Percentiles rank a stretch among this genome's conserved stretches.
These are phyloP conservation scores for Barnettozyma botsteinii DNA, from an alignment of 805 yeast species.

Conservation along the genomic window DNA sequence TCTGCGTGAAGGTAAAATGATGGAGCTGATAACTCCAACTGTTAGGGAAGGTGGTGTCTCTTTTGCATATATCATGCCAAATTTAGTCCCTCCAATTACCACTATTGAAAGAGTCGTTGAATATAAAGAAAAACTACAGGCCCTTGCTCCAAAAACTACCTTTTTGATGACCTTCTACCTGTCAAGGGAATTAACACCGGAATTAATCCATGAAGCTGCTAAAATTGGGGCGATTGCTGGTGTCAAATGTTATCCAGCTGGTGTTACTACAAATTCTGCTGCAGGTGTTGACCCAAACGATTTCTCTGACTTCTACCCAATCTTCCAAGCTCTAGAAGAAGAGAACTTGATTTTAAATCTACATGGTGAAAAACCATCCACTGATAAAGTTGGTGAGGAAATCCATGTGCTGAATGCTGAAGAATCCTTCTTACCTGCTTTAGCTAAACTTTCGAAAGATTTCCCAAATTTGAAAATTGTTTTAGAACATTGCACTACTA, in stretches of 20 bases:
- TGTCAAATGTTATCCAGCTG: slow-evolving; percentile 96
- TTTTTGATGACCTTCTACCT: slow-evolving; percentile 90
- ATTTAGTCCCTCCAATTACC: slow-evolving; percentile 86
- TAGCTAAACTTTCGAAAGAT: slow-evolving; percentile 66
- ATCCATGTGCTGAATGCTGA: slow-evolving; percentile 94
- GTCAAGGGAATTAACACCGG: slow-evolving; percentile 76
- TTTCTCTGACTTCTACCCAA: slow-evolving; percentile 81
- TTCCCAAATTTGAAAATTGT: slow-evolving; percentile 86
- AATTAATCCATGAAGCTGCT: slow-evolving; percentile 76
- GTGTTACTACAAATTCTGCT: slow-evolving; percentile 94
- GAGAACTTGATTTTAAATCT: slow-evolving; percentile 74
- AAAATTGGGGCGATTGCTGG: slow-evolving; percentile 65
- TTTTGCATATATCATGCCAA: slow-evolving; percentile 94
- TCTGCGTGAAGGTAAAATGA: slow-evolving; percentile 90
- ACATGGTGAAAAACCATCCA: slow-evolving; percentile 93
- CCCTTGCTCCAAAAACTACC: slow-evolving; percentile 72
- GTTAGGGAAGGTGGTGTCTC: slow-evolving; percentile 87
- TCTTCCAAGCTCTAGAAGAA: slow-evolving; percentile 83
- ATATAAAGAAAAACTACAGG: slow-evolving; percentile 60
- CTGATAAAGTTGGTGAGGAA: slow-evolving; percentile 47
- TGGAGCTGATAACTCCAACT: slow-evolving; percentile 86
- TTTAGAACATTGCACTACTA: slow-evolving; percentile 92
- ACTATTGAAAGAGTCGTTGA: slow-evolving; percentile 64
- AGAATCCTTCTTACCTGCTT: slow-evolving; percentile 84
- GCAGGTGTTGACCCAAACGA: slow-evolving; percentile 94